Conservation (phyloP, 768 basidiomycete species). For the Kwoniella heveanensis region DNA sequence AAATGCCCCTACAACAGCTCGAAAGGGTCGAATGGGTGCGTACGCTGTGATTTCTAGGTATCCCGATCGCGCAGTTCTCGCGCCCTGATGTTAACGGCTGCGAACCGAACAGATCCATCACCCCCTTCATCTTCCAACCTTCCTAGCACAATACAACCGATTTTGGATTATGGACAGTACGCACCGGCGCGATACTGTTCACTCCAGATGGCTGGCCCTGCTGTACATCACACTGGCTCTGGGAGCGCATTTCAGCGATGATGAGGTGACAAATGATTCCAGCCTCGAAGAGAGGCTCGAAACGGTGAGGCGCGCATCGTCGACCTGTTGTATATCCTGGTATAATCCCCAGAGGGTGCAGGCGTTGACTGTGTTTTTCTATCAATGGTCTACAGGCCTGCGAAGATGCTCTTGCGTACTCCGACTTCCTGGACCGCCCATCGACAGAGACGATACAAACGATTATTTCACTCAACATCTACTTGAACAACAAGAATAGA, state of each 20-base stretch:
- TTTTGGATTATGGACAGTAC: constrained; percentile 17
- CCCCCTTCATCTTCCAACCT: constrained; percentile 23
- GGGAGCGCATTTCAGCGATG: constrained; percentile 25
- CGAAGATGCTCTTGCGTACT: constrained; percentile 23
- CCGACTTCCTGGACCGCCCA: constrained; percentile 24
- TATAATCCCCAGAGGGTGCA: no score
- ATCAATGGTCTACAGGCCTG: no score
- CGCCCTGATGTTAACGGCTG: neutral
- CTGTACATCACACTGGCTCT: constrained; percentile 24
- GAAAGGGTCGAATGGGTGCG: constrained; percentile 25
- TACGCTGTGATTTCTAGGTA: no score
- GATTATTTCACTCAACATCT: constrained; percentile 28
- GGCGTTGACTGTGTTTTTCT: no score
- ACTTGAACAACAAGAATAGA: constrained; percentile 30
- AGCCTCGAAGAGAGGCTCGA: constrained; percentile 9
- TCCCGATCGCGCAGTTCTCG: no score
- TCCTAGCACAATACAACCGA: constrained; percentile 26
- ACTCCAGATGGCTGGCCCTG: constrained; percentile 26
- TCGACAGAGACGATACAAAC: constrained; percentile 29
- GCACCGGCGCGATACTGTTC: constrained; percentile 15
- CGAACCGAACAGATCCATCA: constrained; percentile 15
- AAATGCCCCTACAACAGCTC: constrained; percentile 3
- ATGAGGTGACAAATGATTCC: constrained; percentile 7
- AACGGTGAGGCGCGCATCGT: no score
- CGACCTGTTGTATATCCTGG: no score